Base-by-base conservation (phyloP, 2,329 filamentous ascomycete species). In the Pseudogymnoascus sp. region DNA sequence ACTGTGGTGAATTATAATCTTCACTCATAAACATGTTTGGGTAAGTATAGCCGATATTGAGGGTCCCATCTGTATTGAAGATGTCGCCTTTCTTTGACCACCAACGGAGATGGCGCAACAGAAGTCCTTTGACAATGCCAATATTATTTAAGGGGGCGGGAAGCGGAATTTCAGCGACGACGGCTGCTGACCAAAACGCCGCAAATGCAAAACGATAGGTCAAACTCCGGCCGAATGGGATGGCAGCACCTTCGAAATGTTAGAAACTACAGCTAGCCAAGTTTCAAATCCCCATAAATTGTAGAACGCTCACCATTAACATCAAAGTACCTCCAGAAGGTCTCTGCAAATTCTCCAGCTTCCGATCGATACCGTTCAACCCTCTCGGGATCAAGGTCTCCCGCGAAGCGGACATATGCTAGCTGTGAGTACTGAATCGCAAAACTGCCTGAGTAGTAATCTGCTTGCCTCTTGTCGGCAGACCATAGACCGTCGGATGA, bases 1-100 rank as follows among this genome's bases (percentile, higher is more conserved):
- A 82, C 62, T 83, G 80, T 0, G 80, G 79, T 1, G 80, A 83
- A 65, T 83, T 83, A 67, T 83, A 83, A 64, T 81, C 78, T 66
- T 83, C 81, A 35, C 73, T 72, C 74, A 83, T 75, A 65, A 77
- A 82, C 76, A 81, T 81, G 64, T 82, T 82, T 8, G 64, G 64
- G 43, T 65, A 66, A 4, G 25, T 66, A 58, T 74, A 78, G 9
- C 74, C 79, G 35, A 81, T 79, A 2, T 75, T 81, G 16, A 82
- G 43, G 0, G 78, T 80, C 0, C 79, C 79, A 61, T 82, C 79
- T 0, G 72, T 35, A 57, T 77, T 71, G 67, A 82, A 82, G 1
- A 81, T 76, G 50, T 78, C 72, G 4, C 66, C 37, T 2, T 76
- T 64, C 1, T 69, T 65, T 0, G 73, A 67, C 79, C 79, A 82